phyloP scores from a whole-genome alignment of 2,329 filamentous ascomycete species.

The Fusarium longipes region DNA sequence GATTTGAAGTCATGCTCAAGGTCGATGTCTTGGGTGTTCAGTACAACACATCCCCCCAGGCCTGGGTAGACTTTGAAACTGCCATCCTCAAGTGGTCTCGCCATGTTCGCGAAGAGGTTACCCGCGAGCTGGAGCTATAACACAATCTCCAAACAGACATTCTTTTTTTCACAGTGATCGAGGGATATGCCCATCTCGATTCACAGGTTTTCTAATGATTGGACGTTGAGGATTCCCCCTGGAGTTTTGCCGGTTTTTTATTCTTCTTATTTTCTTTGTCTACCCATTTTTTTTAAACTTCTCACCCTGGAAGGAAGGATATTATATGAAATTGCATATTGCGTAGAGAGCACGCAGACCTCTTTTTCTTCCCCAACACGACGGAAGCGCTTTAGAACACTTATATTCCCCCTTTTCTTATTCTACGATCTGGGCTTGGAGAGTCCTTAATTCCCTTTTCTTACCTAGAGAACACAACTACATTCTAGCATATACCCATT shows the following conservation, averaged over 20 bases:
- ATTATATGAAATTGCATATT: slow-evolving; percentile 43
- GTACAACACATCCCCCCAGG: slow-evolving; percentile 73
- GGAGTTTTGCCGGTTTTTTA: slow-evolving; percentile 41
- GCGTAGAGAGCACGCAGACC: slow-evolving; percentile 29
- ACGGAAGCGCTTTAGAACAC: slow-evolving; percentile 32
- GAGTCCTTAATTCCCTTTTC: slow-evolving; percentile 20
- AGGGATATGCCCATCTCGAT: slow-evolving; percentile 13
- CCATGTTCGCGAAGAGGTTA: slow-evolving; percentile 84
- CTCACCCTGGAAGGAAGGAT: slow-evolving; percentile 27
- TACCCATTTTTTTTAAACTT: slow-evolving; percentile 7
- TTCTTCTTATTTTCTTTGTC: slow-evolving; percentile 17
- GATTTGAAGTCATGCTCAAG: slow-evolving; percentile 87
- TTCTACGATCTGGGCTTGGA: slow-evolving; percentile 26
- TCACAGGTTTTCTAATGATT: slow-evolving; percentile 42
- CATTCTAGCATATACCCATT: slow-evolving; percentile 53
- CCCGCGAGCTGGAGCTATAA: slow-evolving; percentile 69
- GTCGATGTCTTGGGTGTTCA: slow-evolving; percentile 90
- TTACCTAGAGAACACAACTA: slow-evolving; percentile 39
- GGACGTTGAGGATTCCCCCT: slow-evolving; percentile 40
- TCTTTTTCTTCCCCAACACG: slow-evolving; percentile 11
- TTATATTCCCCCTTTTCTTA: slow-evolving; percentile 28
- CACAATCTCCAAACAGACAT: background rate
- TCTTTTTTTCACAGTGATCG: slow-evolving; percentile 2
- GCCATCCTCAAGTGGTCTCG: slow-evolving; percentile 87
- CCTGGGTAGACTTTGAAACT: slow-evolving; percentile 85